Conservation (phyloP, 2,329 filamentous ascomycete genomes). For the Pseudodiploospora longispora region DNA sequence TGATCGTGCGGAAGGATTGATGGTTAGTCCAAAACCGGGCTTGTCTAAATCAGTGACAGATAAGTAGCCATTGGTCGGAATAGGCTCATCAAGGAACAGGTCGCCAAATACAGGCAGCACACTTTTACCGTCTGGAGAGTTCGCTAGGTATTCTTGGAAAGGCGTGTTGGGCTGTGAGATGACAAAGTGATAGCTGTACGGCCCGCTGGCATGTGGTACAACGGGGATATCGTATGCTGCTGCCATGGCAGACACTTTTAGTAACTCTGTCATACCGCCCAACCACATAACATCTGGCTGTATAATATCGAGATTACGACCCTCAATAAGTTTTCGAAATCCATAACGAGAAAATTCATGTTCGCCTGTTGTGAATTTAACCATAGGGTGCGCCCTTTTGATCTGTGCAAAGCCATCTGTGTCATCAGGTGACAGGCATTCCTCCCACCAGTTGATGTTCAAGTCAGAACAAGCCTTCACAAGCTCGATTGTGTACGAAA, state of each 20-base stretch:
- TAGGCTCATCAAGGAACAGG: constrained; percentile 83
- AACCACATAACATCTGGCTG: constrained; percentile 98
- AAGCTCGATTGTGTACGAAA: constrained; percentile 85
- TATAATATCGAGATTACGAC: constrained; percentile 85
- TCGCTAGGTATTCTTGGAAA: constrained; percentile 93
- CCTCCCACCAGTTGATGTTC: constrained; percentile 96
- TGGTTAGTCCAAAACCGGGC: constrained; percentile 81
- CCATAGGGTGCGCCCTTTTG: constrained; percentile 80
- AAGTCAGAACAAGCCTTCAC: constrained; percentile 76
- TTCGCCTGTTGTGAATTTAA: constrained; percentile 94
- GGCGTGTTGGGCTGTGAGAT: constrained; percentile 88
- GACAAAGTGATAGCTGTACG: constrained; percentile 95
- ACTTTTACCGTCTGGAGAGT: constrained; percentile 82
- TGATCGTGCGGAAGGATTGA: constrained; percentile 64
- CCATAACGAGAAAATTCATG: constrained; percentile 93
- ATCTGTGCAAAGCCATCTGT: constrained; percentile 83
- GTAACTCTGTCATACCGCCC: constrained; percentile 82
- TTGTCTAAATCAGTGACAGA: constrained; percentile 74
- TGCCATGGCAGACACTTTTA: constrained; percentile 82
- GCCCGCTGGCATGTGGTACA: constrained; percentile 87
- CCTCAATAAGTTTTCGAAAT: constrained; percentile 89
- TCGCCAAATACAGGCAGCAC: constrained; percentile 90
- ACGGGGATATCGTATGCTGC: constrained; percentile 91
- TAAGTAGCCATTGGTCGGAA: constrained; percentile 74
- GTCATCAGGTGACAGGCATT: constrained; percentile 85